A percentile compares a stretch with the other conserved stretches of the same genome.
phyloP scores from a whole-genome alignment of 306 rosid species.

The Cicer bijugum region DNA sequence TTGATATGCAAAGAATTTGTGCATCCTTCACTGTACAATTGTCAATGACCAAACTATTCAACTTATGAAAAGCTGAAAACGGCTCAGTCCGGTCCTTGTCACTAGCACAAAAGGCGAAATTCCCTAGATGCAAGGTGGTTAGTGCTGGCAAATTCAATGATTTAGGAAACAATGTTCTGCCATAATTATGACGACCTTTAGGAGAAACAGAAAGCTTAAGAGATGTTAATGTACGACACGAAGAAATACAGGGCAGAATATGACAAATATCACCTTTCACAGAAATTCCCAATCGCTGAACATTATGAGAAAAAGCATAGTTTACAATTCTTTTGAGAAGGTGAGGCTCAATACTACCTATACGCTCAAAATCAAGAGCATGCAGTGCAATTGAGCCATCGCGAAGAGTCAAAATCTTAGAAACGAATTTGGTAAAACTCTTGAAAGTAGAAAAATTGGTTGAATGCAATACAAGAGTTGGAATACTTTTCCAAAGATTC shows the following conservation, averaged over 20 bases:
- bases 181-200: background rate
- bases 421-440: slow-evolving; percentile 41
- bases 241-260: slow-evolving; percentile 10
- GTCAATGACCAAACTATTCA: slow-evolving; percentile 34
- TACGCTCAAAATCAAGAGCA: slow-evolving; percentile 29
- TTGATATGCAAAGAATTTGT: slow-evolving; percentile 30
- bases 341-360: slow-evolving; percentile 9
- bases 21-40: slow-evolving; percentile 29
- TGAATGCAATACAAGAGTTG: slow-evolving; percentile 26
- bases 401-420: slow-evolving; percentile 15
- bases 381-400: slow-evolving; percentile 3
- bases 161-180: slow-evolving; percentile 11
- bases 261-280: slow-evolving; percentile 14
- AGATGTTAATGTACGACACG: slow-evolving; percentile 24
- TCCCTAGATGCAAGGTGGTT: slow-evolving; percentile 31
- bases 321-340: slow-evolving; percentile 13
- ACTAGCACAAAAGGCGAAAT: slow-evolving; percentile 1
- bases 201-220: slow-evolving; percentile 31
- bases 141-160: slow-evolving; percentile 21
- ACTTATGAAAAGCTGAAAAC: slow-evolving; percentile 13
- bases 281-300: background rate
- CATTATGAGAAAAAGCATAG: slow-evolving; percentile 39
- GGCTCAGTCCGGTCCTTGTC: slow-evolving; percentile 8
- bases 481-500: slow-evolving; percentile 32
- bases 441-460: background rate